phyloP scores from a whole-genome alignment of 352 stramenopile genomes.

The Phytophthora kernoviae region DNA sequence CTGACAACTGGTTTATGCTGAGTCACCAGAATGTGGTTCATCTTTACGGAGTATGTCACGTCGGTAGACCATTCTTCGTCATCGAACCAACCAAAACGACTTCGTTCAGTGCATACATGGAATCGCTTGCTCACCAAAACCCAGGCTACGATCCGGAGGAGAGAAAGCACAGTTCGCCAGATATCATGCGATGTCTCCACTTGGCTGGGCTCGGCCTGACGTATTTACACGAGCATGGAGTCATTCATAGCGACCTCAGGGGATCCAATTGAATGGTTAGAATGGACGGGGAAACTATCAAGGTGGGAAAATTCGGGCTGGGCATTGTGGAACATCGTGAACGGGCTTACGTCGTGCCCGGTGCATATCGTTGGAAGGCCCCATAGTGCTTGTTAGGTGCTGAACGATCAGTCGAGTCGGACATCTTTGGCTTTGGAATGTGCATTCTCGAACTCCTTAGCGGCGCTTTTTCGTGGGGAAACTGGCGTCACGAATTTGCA shows the following conservation, averaged over 20 bases:
- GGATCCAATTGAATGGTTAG: slow-evolving; percentile 4
- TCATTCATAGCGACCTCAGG: slow-evolving; percentile 10
- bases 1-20: slow-evolving; percentile 9
- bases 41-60: slow-evolving; percentile 9
- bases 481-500: not conserved
- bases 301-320: slow-evolving; percentile 8
- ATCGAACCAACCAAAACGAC: slow-evolving; percentile 2
- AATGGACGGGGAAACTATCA: not conserved
- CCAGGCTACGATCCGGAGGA: not conserved
- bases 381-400: slow-evolving; percentile 3
- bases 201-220: slow-evolving; percentile 1
- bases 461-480: slow-evolving; percentile 10
- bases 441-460: slow-evolving; percentile 9
- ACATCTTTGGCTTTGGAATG: slow-evolving; percentile 16
- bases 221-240: slow-evolving; percentile 1
- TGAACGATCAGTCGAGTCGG: slow-evolving; percentile 3
- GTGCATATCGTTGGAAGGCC: slow-evolving; percentile 11
- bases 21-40: slow-evolving; percentile 6
- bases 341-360: not conserved
- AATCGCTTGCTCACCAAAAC: not conserved
- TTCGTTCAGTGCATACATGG: not conserved
- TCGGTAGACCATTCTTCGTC: slow-evolving; percentile 6
- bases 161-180: not conserved
- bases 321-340: not conserved
- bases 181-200: slow-evolving; percentile 4